Evolutionary conservation across 1,284 basidiomycete species (phyloP).

Genomic region (Leccinum pachyderme): DNA sequence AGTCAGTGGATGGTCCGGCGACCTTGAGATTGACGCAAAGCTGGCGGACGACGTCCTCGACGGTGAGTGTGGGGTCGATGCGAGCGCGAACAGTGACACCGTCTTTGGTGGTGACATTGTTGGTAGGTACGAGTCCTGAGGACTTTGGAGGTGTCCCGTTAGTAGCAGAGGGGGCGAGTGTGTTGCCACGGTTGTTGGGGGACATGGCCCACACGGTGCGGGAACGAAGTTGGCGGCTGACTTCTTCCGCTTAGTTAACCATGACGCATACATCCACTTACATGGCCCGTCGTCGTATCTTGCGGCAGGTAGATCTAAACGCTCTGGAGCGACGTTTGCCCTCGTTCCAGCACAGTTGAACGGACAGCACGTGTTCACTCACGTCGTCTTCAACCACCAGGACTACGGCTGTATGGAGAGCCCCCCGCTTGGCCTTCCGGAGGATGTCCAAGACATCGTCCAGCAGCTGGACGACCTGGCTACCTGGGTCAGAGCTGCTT

Average conservation of each 20-base stretch:
- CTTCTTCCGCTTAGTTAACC: neutral
- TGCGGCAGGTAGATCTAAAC: conserved; percentile 14
- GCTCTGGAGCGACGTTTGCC: conserved; percentile 16
- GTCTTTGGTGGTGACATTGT: conserved; percentile 73
- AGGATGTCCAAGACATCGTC: conserved; percentile 30
- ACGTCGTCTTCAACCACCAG: conserved; percentile 11
- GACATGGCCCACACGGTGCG: conserved; percentile 8
- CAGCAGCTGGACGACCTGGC: conserved; percentile 31
- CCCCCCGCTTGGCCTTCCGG: conserved; percentile 20
- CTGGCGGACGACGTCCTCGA: conserved; percentile 77
- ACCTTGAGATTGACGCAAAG: conserved; percentile 81
- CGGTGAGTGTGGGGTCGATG: conserved; percentile 76
- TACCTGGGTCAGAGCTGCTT: conserved; percentile 27
- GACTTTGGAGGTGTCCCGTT: conserved; percentile 44
- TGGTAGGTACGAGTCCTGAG: conserved; percentile 65
- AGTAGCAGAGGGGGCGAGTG: conserved; percentile 28
- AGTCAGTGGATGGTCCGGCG: conserved; percentile 77
- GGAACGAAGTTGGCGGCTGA: neutral
- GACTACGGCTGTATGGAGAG: neutral
- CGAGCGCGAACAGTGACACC: conserved; percentile 73
- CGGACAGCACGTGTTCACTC: conserved; percentile 15
- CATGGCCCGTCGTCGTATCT: neutral
- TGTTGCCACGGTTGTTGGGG: conserved; percentile 30
- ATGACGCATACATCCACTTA: neutral
- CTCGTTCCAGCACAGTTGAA: conserved; percentile 17